A percentile compares a stretch with the other conserved stretches of the same genome.
phyloP scores from a whole-genome alignment of 108 stramenopile genomes.

The Fragilariopsis cylindrus region DNA sequence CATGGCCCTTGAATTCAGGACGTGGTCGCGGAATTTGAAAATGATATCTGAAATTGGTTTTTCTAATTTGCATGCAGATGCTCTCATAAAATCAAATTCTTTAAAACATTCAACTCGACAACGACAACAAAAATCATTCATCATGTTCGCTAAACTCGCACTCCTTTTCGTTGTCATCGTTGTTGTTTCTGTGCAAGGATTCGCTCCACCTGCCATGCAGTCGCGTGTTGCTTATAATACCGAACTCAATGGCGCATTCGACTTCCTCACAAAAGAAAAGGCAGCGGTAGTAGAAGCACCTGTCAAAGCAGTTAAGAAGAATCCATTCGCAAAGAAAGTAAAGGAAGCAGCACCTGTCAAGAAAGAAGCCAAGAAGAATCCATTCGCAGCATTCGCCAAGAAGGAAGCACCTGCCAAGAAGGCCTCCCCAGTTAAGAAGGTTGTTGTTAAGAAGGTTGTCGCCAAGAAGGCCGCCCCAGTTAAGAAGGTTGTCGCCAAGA shows the following conservation, averaged over 20 bases:
- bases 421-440: no score
- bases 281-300: neutral
- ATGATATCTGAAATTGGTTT: no score
- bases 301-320: neutral
- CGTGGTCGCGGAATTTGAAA: no score
- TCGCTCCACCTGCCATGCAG: neutral
- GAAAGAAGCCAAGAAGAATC: no score
- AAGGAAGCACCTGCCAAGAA: neutral
- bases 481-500: no score
- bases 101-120: neutral
- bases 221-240: neutral
- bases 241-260: slow-evolving; percentile 2
- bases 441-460: no score
- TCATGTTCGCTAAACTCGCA: neutral
- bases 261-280: neutral
- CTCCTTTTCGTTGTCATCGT: neutral
- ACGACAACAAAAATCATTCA: neutral
- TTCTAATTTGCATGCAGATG: no score
- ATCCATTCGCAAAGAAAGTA: neutral
- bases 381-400: neutral
- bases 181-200: neutral
- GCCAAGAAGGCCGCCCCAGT: no score
- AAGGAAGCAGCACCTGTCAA: no score
- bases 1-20: no score
- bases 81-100: neutral